Base-by-base conservation (phyloP, 805 yeast genomes). In the Hemisphaericaspora nanyangensis region DNA sequence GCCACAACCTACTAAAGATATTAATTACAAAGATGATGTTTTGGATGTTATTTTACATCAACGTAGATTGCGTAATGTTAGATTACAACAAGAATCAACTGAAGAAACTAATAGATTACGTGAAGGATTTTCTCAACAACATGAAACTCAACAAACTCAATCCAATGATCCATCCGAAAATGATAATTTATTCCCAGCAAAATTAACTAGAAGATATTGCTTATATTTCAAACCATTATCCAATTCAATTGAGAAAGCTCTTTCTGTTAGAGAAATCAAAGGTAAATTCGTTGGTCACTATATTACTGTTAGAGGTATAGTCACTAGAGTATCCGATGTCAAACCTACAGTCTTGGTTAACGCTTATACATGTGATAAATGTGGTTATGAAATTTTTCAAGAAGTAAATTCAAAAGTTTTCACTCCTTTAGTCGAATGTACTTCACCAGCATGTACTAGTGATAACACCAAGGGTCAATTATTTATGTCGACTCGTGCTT, bases 311-410 rank as follows among this genome's bases (percentile, higher is more conserved):
- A 72, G 96, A 47, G 99, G 99, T 40, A 90, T 93, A 49, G 88
- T 91, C 36, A 93, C 98, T 7, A 74, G 99, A 49, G 96, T 90
- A 5, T 83, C 95, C 2, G 99, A 93, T 60, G 99, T 93, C 31
- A 91, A 90, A 61, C 99, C 99, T 4, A 72, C 87, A 5, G 86
- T 93, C 6, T 70, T 77, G 44, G 97, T 93, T 38, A 88, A 84
- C 52, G 98, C 99, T 1, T 95, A 91, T 59, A 87, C 98, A 6
- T 93, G 99, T 67, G 99, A 93, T 59, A 85, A 85, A 52, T 93
- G 99, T 72, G 99, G 99, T 34, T 84, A 77, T 63, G 99, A 93
- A 65, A 80, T 88, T 38, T 93, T 95, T 73, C 98, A 93, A 68
- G 98, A 95, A 60, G 95, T 93, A 48, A 82, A 78, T 48, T 68